Evolutionary conservation across 495 filamentous ascomycete species (phyloP).

Genomic region (Aspergillus heteromorphus): DNA sequence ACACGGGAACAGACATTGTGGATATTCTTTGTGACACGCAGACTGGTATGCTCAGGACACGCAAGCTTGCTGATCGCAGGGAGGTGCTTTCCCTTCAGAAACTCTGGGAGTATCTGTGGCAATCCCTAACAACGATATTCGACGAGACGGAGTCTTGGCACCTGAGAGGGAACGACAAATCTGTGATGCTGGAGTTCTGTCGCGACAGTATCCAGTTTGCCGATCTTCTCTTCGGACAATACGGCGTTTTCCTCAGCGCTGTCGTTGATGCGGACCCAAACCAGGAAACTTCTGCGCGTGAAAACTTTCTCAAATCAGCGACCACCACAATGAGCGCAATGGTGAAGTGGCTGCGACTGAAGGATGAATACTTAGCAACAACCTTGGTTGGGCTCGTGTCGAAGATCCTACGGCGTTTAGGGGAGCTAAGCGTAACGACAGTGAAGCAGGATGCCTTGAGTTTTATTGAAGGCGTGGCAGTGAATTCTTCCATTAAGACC

Average conservation of each 20-base stretch:
- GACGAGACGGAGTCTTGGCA: conserved; percentile 75
- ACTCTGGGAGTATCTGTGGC: conserved; percentile 84
- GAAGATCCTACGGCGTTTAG: conserved; percentile 69
- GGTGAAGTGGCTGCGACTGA: conserved; percentile 76
- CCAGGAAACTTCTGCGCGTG: conserved; percentile 37
- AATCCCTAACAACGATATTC: conserved; percentile 73
- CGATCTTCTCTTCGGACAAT: conserved; percentile 75
- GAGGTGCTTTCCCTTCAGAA: conserved; percentile 59
- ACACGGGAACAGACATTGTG: conserved; percentile 68
- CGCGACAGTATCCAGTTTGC: conserved; percentile 91
- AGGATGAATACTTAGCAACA: conserved; percentile 74
- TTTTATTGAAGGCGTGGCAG: conserved; percentile 57
- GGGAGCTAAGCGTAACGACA: conserved; percentile 59
- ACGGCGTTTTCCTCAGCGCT: conserved; percentile 68
- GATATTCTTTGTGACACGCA: conserved; percentile 77
- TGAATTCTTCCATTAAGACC: conserved; percentile 56
- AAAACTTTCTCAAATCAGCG: conserved; percentile 50
- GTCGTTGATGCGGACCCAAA: conserved; percentile 43
- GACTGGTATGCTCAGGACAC: conserved; percentile 70
- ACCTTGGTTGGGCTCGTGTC: conserved; percentile 62
- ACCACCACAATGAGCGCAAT: conserved; percentile 60
- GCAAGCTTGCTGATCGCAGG: conserved; percentile 47
- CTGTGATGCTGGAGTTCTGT: conserved; percentile 81
- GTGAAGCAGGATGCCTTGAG: conserved; percentile 55
- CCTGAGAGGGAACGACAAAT: conserved; percentile 59